Evolutionary conservation across 768 basidiomycete species (phyloP), one percentile per base, ranked within the genome.

Genomic region (Mycena sanguinolenta): DNA sequence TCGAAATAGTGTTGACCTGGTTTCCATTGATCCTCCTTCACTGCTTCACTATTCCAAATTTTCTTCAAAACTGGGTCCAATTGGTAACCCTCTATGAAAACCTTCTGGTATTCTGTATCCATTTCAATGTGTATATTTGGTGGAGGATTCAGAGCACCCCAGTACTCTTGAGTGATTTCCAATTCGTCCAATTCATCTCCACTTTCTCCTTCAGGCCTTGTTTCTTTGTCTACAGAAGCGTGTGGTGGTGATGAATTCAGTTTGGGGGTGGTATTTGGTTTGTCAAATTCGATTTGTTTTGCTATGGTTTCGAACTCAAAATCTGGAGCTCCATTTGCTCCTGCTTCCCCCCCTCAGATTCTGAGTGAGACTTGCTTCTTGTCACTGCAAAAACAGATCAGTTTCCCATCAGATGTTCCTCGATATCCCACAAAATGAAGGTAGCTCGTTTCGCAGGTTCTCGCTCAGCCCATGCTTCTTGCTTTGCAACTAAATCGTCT

Each of bases 1-100:
- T 59, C 66, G 58, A 53, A 75, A 58, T 58, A 75, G 17, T 68
- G 23, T 9, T 32, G 23, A 9, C 70, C 62, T 27, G 65, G n/a
- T 8, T 57, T 44, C 70, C 70, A 72, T 1, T 17, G 5, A 0
- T 36, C 62, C 23, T 28, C 14, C 4, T 0, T 12, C 0, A 46
- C 25, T n/a, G 4, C 10, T 7, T 23, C 5, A 27, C 46, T 42
- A 0, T 28, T 28, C 58, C 58, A 59, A 1, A 28, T 44, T 21
- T 5, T 28, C 6, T n/a, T 46, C 3, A 28, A 46, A 0, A 14
- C 28, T 19, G 42, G 39, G 13, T 59, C 27, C 3, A 44, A 16
- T 5, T 17, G 6, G 27, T 59, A 59, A 5, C 10, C 58, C 4
- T n/a, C 39, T 0, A 28, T 19, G 10, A 21, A 59, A 13, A 27